phyloP scores from a whole-genome alignment of 2,329 filamentous ascomycete species.

The Hymenoscyphus fructigenus region DNA sequence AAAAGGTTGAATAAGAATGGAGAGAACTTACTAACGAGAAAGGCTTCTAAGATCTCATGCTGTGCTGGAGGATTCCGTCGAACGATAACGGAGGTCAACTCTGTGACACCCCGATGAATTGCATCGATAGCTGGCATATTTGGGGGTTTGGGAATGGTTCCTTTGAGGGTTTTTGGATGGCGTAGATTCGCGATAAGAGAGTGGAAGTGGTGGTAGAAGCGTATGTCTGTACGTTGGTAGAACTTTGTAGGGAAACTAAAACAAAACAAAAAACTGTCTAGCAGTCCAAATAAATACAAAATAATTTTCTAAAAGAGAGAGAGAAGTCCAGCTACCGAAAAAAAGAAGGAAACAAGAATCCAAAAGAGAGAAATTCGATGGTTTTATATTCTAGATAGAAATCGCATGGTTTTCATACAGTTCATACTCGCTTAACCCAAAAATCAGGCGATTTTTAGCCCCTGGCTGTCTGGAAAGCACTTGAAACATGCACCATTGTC shows the following conservation, averaged over 20 bases:
- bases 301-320: not conserved
- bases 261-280: not conserved
- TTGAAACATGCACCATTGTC: too few species aligned
- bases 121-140: not conserved
- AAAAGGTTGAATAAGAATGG: not conserved
- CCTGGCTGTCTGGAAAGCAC: too few species aligned
- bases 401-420: too few species aligned
- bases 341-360: not conserved
- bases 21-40: not conserved
- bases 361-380: not conserved
- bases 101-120: not conserved
- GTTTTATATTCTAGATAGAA: not conserved
- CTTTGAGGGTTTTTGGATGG: too few species aligned
- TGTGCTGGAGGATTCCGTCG: not conserved
- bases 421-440: too few species aligned
- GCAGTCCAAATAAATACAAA: not conserved
- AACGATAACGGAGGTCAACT: not conserved
- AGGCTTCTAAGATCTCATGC: not conserved
- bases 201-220: too few species aligned
- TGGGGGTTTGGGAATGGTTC: not conserved
- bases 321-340: conserved; percentile 1
- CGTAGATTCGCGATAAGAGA: too few species aligned
- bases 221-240: not conserved
- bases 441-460: too few species aligned
- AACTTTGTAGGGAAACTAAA: not conserved